phyloP scores from a whole-genome alignment of 2,329 filamentous ascomycete genomes.

The Microthyrium microscopicum region DNA sequence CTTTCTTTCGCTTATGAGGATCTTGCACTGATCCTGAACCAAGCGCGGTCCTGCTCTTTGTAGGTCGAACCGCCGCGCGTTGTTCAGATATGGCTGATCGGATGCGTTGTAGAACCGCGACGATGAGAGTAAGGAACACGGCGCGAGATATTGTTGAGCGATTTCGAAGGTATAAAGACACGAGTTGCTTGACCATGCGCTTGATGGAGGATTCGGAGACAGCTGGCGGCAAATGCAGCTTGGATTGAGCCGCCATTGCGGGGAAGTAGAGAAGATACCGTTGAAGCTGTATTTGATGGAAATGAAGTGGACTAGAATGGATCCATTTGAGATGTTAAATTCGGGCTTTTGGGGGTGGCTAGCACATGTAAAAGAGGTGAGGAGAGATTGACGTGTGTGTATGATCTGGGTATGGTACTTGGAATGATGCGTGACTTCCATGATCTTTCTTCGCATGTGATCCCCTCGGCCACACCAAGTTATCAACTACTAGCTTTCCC shows the following conservation, averaged over 20 bases:
- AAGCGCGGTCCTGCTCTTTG: slow-evolving; percentile 16
- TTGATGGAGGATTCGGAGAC: slow-evolving; percentile 19
- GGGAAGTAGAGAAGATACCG: too few species aligned
- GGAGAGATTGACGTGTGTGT: too few species aligned
- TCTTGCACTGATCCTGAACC: slow-evolving; percentile 24
- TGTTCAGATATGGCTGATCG: slow-evolving; percentile 86
- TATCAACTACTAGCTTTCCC: too few species aligned
- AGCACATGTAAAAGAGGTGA: too few species aligned
- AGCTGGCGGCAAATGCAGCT: slow-evolving; percentile 16
- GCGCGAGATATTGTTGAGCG: slow-evolving; percentile 25
- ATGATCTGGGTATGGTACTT: too few species aligned
- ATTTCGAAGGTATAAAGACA: slow-evolving; percentile 20
- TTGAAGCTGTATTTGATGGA: too few species aligned
- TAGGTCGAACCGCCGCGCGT: slow-evolving; percentile 56
- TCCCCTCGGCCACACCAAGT: too few species aligned
- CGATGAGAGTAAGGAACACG: slow-evolving; percentile 25
- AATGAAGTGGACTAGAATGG: too few species aligned
- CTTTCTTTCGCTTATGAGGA: slow-evolving; percentile 47
- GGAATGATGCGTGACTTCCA: too few species aligned
- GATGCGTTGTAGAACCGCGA: slow-evolving; percentile 50
- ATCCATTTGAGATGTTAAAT: too few species aligned
- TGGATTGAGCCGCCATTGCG: slow-evolving; percentile 24
- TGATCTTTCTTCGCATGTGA: too few species aligned
- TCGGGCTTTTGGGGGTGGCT: too few species aligned
- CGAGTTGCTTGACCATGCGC: slow-evolving; percentile 21